Evolutionary conservation across 2,329 filamentous ascomycete genomes (phyloP), one percentile per base, ranked within the genome.

Genomic region (Aspergillus sp.): DNA sequence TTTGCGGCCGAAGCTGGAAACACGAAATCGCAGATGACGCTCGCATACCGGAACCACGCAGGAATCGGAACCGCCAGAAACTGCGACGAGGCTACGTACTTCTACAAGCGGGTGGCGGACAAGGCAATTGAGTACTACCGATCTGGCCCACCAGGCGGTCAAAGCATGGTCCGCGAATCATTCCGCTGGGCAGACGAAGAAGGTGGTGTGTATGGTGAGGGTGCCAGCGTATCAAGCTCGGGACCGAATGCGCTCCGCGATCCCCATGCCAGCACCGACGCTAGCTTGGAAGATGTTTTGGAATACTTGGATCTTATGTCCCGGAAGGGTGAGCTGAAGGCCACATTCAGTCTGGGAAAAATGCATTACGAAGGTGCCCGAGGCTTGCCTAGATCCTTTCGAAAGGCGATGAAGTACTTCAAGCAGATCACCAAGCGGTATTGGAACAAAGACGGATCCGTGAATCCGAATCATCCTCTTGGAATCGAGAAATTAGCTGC

Each of bases 171-270:
- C 2, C 84, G 86, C 31, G 90, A 97, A 71, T 86, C 89, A 6
- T 96, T 91, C 78, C 87, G 91, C 58, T 90, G 97, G 68, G 91
- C 92, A 3, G 96, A 99, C 70, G 92, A 97, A 52, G 81, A 89
- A 31, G 96, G 95, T 7, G 95, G 95, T 49, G 90, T 96, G 6
- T 99, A 97, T 73, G 96, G 95, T 51, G 92, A 96, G 76, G 96
- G 95, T 3, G 95, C 95, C 12, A 98, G 94, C 72, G 91, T 89
- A 45, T 89, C 89, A 24, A 97, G 92, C 71, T 90, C 95, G 0
- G 95, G 95, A 4, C 83, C 85, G 58, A 93, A 96, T 71, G 92
- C 92, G 4, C 85, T 89, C 69, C 87, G 88, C 63, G 86, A 87
- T 20, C 87, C 88, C 1, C 88, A 90, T 64, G 91, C 91, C 2